Conservation (phyloP, 2,329 filamentous ascomycete species). For the Trichophyton simii region DNA sequence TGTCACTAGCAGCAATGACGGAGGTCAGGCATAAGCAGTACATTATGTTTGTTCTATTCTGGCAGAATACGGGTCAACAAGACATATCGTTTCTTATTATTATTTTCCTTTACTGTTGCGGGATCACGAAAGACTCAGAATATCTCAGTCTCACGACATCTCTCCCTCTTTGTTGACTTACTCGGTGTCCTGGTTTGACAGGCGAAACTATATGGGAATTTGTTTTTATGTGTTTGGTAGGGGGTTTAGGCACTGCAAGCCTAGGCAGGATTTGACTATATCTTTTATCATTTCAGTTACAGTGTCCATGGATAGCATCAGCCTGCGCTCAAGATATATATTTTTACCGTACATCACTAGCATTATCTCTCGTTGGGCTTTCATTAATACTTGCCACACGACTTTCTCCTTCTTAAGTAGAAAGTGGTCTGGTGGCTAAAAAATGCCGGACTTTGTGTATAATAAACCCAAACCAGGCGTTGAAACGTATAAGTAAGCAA, state of each 20-base stretch:
- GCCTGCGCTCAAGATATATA: background rate
- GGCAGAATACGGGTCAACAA: background rate
- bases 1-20: slow-evolving; percentile 31
- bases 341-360: background rate
- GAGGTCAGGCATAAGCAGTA: slow-evolving; percentile 11
- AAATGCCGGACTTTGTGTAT: no score
- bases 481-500: background rate
- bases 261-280: background rate
- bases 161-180: background rate
- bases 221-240: background rate
- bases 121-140: background rate
- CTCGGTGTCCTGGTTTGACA: background rate
- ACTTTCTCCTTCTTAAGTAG: no score
- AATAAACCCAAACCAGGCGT: no score
- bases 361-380: no score
- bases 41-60: background rate
- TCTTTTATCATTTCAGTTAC: background rate
- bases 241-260: background rate
- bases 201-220: background rate
- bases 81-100: background rate
- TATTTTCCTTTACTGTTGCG: background rate
- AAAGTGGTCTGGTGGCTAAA: no score
- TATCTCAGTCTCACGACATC: background rate
- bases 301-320: background rate
- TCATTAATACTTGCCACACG: no score